Base-by-base conservation (phyloP, 805 yeast species). In the Pichia thaimueangensis region DNA sequence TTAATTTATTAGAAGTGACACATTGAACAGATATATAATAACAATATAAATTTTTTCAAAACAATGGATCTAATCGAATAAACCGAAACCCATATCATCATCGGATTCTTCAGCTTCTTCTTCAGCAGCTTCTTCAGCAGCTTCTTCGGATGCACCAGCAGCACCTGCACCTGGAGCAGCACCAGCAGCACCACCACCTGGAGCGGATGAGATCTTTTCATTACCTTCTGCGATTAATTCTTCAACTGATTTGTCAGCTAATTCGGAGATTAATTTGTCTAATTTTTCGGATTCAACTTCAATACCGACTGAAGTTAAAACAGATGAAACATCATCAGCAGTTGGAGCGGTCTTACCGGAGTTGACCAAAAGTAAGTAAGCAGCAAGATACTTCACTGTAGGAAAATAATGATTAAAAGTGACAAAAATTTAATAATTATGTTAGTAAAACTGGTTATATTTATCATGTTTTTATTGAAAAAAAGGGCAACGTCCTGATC, bases 271-370 rank as follows among this genome's bases (percentile, higher is more conserved):
- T 66, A 84, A 74, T 59, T 77, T 65, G 60, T 80, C 69, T 65
- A 84, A 67, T 72, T 82, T 82, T 64, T 85, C 74, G 60, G 79
- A 81, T 60, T 84, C 93, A 62, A 78, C 86, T 65, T 84, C 94
- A 61, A 76, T 74, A 68, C 88, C 88, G 53, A 82, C 86, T 47
- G 91, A 64, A 64, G 78, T 78, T 63, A 85, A 72, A 57, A 83
- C 76, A 52, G 79, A 53, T 67, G 82, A 69, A 71, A 84, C 74
- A 71, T 82, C 87, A 55, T 81, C 73, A 58, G 84, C 85, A 53
- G 89, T 70, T 70, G 94, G 93, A 60, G 85, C 54, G 63, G 84
- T 69, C 75, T 80, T 82, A 73, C 91, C 93, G 71, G 89, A 87
- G 73, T 84, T 85, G 64, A 73, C 82, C 69, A 85, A 82, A 73